A percentile compares a stretch with the other conserved stretches of the same genome.
Evolutionary conservation across 179 eudicot genomes (phyloP).

Genomic region (Heliamphora pulchella): DNA sequence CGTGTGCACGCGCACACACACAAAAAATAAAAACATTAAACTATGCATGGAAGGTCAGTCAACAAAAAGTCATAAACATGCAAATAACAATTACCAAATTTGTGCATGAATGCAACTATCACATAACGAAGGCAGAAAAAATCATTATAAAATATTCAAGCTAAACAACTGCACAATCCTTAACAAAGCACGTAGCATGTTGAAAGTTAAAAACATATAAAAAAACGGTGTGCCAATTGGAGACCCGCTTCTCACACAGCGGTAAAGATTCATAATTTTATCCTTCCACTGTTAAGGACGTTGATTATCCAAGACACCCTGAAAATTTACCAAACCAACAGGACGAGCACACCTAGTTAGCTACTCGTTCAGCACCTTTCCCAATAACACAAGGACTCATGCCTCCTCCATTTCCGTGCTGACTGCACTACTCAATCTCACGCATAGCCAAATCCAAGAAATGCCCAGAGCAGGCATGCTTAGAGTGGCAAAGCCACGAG

Average conservation of each 20-base stretch:
- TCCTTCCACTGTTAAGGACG: not conserved
- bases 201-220: no score
- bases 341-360: not conserved
- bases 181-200: no score
- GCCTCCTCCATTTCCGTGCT: not conserved
- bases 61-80: not conserved
- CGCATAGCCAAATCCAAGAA: no score
- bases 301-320: no score
- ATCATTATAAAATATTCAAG: not conserved
- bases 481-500: no score
- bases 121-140: not conserved
- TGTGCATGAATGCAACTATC: not conserved
- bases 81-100: not conserved
- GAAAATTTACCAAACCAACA: not conserved
- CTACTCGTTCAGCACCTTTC: not conserved
- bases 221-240: not conserved
- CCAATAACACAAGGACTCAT: not conserved
- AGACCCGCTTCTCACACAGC: not conserved
- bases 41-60: constrained; percentile 12
- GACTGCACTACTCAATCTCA: no score
- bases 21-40: not conserved
- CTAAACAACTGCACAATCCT: not conserved
- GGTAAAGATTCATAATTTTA: not conserved
- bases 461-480: no score
- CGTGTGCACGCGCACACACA: no score